These are phyloP conservation scores for Cordyceps militaris DNA, from an alignment of 2,329 filamentous ascomycete genomes.

Conservation along the genomic window DNA sequence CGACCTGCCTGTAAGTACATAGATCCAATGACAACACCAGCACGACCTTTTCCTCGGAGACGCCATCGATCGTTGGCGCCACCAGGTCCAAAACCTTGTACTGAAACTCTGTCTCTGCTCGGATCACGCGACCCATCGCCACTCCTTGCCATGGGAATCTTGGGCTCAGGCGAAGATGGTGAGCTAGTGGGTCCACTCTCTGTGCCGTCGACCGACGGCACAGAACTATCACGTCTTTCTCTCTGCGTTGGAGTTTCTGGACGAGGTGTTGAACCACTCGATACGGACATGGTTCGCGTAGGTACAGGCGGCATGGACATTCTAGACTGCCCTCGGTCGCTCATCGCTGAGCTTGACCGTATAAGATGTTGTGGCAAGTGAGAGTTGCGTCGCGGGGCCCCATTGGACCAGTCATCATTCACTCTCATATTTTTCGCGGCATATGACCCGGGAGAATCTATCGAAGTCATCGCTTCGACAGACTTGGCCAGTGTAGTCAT, in stretches of 20 bases:
- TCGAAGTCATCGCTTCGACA: constrained; percentile 63
- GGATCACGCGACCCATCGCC: constrained; percentile 41
- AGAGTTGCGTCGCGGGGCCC: constrained; percentile 44
- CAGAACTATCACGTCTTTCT: constrained; percentile 37
- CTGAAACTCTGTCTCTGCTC: constrained; percentile 52
- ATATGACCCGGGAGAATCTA: constrained; percentile 66
- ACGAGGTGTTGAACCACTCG: constrained; percentile 38
- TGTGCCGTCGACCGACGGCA: constrained; percentile 44
- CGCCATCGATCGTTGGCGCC: constrained; percentile 71
- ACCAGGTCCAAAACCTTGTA: constrained; percentile 63
- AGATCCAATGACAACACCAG: constrained; percentile 73
- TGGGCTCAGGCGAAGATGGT: constrained; percentile 36
- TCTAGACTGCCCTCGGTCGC: constrained; percentile 57
- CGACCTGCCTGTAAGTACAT: constrained; percentile 83
- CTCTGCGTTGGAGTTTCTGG: constrained; percentile 43
- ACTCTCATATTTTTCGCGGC: constrained; percentile 36
- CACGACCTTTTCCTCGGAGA: constrained; percentile 72
- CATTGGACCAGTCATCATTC: constrained; percentile 32
- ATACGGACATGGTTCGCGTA: constrained; percentile 35
- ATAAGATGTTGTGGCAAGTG: constrained; percentile 37
- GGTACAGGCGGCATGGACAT: constrained; percentile 77
- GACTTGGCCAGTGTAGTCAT: constrained; percentile 68
- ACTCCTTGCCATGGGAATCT: constrained; percentile 30
- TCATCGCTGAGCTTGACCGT: constrained; percentile 48
- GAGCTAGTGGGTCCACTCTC: constrained; percentile 28